Conservation (phyloP, 2,329 filamentous ascomycete species). For the Exophiala alcalophila region DNA sequence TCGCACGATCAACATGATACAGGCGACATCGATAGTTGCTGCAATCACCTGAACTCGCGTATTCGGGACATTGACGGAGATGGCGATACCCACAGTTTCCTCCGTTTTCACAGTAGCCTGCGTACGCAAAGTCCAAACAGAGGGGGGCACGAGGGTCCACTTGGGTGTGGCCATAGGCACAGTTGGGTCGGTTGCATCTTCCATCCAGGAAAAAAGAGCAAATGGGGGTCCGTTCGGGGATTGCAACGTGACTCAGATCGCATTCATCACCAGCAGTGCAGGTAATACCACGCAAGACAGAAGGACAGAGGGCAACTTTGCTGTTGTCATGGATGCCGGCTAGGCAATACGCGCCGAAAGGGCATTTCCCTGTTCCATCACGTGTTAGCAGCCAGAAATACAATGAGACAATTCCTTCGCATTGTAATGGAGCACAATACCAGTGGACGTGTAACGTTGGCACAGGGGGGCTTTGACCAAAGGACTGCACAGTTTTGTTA, state of each 20-base stretch:
- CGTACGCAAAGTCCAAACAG: slow-evolving; percentile 77
- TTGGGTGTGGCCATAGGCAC: slow-evolving; percentile 81
- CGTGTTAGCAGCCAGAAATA: neutral
- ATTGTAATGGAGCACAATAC: slow-evolving; percentile 3
- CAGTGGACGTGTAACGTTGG: slow-evolving; percentile 10
- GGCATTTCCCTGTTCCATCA: slow-evolving; percentile 68
- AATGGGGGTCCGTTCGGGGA: slow-evolving; percentile 76
- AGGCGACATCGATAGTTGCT: slow-evolving; percentile 77
- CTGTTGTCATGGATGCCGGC: slow-evolving; percentile 77
- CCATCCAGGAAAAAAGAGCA: slow-evolving; percentile 89
- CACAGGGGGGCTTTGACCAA: neutral
- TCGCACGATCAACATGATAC: slow-evolving; percentile 83
- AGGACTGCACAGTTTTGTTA: neutral
- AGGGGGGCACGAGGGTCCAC: slow-evolving; percentile 74
- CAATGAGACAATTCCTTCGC: neutral
- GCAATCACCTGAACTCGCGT: slow-evolving; percentile 86
- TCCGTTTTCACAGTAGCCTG: slow-evolving; percentile 87
- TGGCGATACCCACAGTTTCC: slow-evolving; percentile 75
- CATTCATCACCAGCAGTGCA: slow-evolving; percentile 77
- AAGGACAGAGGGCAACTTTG: slow-evolving; percentile 88
- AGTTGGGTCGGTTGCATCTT: slow-evolving; percentile 81
- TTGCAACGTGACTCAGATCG: slow-evolving; percentile 85
- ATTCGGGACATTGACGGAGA: slow-evolving; percentile 90
- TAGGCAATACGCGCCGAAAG: slow-evolving; percentile 76
- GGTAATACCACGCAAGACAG: slow-evolving; percentile 73